phyloP scores from a whole-genome alignment of 1,284 basidiomycete species.

The Fereydounia khargensis region DNA sequence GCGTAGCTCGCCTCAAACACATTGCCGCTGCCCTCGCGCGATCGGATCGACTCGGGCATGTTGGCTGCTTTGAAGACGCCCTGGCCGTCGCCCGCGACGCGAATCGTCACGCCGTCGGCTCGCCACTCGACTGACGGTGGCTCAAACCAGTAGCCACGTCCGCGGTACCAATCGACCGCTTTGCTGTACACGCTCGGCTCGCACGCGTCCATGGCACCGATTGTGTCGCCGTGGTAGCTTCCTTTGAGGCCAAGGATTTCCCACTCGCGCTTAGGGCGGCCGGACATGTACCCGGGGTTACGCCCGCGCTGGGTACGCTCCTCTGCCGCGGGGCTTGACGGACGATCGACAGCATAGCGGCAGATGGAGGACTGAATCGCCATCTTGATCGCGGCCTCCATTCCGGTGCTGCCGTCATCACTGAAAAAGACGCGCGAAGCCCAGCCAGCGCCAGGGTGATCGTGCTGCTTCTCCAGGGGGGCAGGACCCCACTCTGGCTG shows the following conservation, averaged over 20 bases:
- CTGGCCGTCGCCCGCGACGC: conserved; percentile 2
- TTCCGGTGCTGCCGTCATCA: conserved; percentile 91
- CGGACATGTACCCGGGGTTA: conserved; percentile 28
- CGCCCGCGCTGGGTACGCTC: conserved; percentile 18
- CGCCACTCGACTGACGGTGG: conserved; percentile 73
- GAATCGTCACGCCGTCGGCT: conserved; percentile 28
- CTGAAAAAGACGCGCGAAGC: conserved; percentile 86
- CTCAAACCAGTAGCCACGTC: conserved; percentile 90
- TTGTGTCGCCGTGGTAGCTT: conserved; percentile 96
- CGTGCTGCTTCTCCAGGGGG: not conserved
- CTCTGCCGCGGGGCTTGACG: conserved; percentile 20
- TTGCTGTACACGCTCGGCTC: conserved; percentile 79
- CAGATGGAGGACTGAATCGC: conserved; percentile 58
- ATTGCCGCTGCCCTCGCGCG: not conserved
- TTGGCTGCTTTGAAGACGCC: conserved; percentile 2
- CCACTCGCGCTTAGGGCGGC: conserved; percentile 60
- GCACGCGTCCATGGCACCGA: conserved; percentile 94
- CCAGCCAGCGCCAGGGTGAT: conserved; percentile 80
- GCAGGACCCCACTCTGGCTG: not conserved
- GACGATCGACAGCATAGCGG: conserved; percentile 21
- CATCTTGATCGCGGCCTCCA: conserved; percentile 97
- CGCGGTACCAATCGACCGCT: conserved; percentile 88
- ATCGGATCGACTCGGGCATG: conserved; percentile 3
- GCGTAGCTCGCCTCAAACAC: conserved; percentile 31
- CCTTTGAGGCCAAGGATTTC: conserved; percentile 85